These are phyloP conservation scores for Boletus rufocinnamomeus DNA, from an alignment of 768 basidiomycete genomes.

Conservation along the genomic window DNA sequence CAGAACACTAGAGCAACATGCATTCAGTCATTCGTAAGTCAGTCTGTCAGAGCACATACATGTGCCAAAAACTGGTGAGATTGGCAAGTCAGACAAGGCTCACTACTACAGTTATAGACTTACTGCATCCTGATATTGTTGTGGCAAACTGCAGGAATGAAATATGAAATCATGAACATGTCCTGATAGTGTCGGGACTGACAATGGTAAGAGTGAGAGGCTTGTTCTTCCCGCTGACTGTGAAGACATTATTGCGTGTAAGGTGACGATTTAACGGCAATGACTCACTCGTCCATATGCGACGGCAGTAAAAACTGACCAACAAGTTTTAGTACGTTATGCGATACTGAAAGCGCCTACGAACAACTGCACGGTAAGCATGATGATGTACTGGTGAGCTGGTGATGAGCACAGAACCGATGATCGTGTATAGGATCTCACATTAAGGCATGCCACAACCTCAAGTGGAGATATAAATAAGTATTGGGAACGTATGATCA, in stretches of 20 bases:
- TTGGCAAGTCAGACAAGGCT: neutral
- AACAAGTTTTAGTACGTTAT: neutral
- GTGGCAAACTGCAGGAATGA: neutral
- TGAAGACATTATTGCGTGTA: neutral
- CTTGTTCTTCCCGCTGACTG: conserved; percentile 24
- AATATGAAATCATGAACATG: neutral
- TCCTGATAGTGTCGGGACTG: neutral
- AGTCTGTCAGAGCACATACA: conserved; percentile 6
- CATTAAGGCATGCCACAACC: neutral
- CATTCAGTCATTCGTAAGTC: neutral
- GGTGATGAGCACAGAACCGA: neutral
- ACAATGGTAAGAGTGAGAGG: conserved; percentile 10
- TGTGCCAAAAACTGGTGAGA: conserved; percentile 6
- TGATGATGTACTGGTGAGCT: neutral
- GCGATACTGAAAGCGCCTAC: neutral
- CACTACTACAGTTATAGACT: neutral
- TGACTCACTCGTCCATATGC: conserved; percentile 19
- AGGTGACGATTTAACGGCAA: neutral
- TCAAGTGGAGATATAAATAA: neutral
- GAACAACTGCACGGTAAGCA: conserved; percentile 8
- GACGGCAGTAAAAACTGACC: conserved; percentile 19
- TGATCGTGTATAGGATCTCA: neutral
- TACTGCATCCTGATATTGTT: conserved; percentile 1
- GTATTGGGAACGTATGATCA: neutral
- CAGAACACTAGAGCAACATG: neutral